Percentiles rank a stretch among this genome's conserved stretches.
Evolutionary conservation across 148 eudicot genomes (phyloP).

Genomic region (Rhododendron mucronatum): DNA sequence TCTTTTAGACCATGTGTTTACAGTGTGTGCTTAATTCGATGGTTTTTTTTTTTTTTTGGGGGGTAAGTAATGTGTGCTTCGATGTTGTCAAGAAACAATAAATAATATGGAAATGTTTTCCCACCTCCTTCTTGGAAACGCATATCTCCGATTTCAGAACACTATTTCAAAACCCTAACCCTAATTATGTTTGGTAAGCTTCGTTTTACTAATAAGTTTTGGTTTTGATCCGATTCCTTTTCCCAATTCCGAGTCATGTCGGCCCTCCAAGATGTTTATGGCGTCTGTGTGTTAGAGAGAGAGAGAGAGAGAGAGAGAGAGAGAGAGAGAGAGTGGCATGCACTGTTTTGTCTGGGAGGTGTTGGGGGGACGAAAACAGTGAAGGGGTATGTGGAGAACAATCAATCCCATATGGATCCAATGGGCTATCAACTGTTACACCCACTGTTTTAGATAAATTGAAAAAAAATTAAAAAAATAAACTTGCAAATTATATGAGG

Average conservation of each 20-base stretch:
- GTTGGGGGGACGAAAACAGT: background rate
- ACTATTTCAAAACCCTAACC: background rate
- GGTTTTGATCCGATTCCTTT: background rate
- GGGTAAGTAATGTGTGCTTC: background rate
- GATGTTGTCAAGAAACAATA: too few relatives aligned
- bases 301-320: too few relatives aligned
- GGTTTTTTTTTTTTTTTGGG: too few relatives aligned
- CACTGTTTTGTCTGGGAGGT: background rate
- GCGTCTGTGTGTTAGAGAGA: background rate
- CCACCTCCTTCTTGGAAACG: background rate
- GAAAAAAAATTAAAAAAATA: background rate
- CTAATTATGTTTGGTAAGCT: background rate
- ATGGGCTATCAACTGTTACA: background rate
- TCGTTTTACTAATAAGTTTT: background rate
- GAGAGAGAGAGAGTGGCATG: background rate
- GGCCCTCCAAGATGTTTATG: background rate
- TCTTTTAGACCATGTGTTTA: background rate
- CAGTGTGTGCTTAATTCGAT: background rate
- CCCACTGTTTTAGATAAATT: background rate
- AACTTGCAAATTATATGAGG: background rate
- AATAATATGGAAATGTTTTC: background rate
- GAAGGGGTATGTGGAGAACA: background rate
- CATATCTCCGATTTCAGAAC: background rate
- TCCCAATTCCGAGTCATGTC: background rate
- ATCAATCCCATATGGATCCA: background rate